Percentiles rank a stretch among this genome's conserved stretches.
These are phyloP conservation scores for Cruciata laevipes DNA, from an alignment of 257 asterid genomes.

Conservation along the genomic window DNA sequence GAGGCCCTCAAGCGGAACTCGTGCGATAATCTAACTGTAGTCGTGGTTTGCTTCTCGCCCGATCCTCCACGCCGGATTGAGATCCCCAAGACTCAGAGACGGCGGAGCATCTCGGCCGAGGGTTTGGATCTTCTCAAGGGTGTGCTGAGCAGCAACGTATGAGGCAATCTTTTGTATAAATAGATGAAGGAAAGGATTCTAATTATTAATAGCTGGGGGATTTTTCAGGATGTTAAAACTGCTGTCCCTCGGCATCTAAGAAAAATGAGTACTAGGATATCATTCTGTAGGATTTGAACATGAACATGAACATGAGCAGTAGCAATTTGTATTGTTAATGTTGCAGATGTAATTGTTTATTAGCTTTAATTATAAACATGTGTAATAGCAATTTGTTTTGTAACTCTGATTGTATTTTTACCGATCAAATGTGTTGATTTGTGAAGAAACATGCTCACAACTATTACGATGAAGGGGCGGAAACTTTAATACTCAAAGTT, in stretches of 20 bases:
- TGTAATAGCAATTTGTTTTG: too few relatives aligned
- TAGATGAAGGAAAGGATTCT: slow-evolving; percentile 6
- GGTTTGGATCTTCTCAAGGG: slow-evolving; percentile 45
- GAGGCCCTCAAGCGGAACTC: slow-evolving; percentile 43
- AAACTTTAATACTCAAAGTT: too few relatives aligned
- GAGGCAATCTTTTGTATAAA: slow-evolving; percentile 14
- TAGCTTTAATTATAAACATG: slow-evolving; percentile 9
- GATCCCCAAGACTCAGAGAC: slow-evolving; percentile 29
- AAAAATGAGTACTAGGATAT: not conserved
- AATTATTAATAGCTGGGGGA: slow-evolving; percentile 12
- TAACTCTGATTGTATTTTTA: too few relatives aligned
- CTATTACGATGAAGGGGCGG: too few relatives aligned
- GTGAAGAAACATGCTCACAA: too few relatives aligned
- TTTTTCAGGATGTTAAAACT: slow-evolving; percentile 19
- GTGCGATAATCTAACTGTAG: slow-evolving; percentile 35
- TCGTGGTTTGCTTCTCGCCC: slow-evolving; percentile 36
- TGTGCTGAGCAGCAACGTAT: slow-evolving; percentile 28
- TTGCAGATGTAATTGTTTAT: not conserved
- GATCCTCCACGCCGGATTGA: slow-evolving; percentile 40
- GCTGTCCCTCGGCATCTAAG: slow-evolving; percentile 15
- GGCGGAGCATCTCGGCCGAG: slow-evolving; percentile 48
- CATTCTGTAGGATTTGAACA: not conserved
- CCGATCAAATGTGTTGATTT: too few relatives aligned
- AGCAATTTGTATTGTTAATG: not conserved
- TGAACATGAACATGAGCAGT: not conserved